Conservation (phyloP, 257 asterid species). For the Solanum bulbocastanum region DNA sequence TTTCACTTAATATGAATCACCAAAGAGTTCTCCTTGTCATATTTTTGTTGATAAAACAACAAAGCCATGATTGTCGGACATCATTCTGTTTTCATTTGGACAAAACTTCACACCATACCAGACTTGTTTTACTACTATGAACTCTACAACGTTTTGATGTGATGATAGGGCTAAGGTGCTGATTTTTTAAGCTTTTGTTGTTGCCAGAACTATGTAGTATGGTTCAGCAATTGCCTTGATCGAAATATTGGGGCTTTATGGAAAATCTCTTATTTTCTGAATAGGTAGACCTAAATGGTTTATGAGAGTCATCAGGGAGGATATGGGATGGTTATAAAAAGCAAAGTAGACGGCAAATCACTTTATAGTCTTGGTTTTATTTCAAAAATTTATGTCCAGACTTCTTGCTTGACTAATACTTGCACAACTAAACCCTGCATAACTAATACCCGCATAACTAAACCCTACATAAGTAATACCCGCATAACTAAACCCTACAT, state of each 20-base stretch:
- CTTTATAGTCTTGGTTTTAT: neutral
- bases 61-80: neutral
- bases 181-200: neutral
- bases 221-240: neutral
- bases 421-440: neutral
- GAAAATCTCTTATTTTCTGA: neutral
- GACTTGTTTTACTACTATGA: no score
- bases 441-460: no score
- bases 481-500: no score
- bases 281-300: neutral
- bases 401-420: neutral
- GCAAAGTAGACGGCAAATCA: neutral
- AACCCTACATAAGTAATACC: no score
- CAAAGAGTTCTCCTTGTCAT: neutral
- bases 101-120: no score
- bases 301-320: neutral
- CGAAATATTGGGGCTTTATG: neutral
- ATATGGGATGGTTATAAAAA: neutral
- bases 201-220: neutral
- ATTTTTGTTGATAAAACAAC: neutral
- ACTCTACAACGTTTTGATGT: no score
- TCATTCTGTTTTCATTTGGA: neutral
- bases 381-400: neutral
- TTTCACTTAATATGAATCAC: no score
- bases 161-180: no score